phyloP scores from a whole-genome alignment of 306 rosid genomes.

The Ormosia emarginata region DNA sequence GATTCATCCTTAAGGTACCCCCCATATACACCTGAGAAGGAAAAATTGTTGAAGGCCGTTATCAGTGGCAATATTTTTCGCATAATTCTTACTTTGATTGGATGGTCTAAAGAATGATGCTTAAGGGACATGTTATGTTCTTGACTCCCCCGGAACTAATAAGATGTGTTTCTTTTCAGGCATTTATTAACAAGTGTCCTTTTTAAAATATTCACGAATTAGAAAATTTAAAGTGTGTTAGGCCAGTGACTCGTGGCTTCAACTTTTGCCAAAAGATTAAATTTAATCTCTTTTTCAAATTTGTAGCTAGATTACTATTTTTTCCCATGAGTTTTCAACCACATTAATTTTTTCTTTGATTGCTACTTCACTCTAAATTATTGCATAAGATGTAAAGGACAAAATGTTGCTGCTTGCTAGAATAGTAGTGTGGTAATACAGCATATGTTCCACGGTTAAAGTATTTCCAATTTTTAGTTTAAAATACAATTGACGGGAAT shows the following conservation, averaged over 20 bases:
- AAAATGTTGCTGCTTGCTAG: not conserved
- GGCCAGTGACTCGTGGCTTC: not conserved
- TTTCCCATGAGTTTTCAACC: not conserved
- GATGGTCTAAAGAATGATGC: constrained; percentile 44
- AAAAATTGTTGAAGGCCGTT: constrained; percentile 53
- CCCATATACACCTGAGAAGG: constrained; percentile 65
- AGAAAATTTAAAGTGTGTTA: not conserved
- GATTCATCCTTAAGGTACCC: constrained; percentile 69
- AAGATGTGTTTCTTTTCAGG: not conserved
- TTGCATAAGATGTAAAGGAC: not conserved
- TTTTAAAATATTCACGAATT: not conserved
- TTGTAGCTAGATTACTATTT: not conserved
- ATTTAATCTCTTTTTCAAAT: not conserved
- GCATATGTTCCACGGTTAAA: not conserved
- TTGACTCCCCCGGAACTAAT: not conserved
- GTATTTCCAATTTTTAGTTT: not conserved
- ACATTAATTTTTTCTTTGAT: not conserved
- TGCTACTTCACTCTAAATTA: not conserved
- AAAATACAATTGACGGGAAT: no score
- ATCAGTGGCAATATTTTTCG: constrained; percentile 42
- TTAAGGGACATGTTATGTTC: not conserved
- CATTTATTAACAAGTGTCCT: not conserved
- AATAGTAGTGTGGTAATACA: not conserved
- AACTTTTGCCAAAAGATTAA: not conserved
- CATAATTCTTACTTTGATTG: constrained; percentile 45